Evolutionary conservation across 345 rosid species (phyloP), one percentile per base, ranked within the genome.

Genomic region (Excoecaria cochinchinensis): DNA sequence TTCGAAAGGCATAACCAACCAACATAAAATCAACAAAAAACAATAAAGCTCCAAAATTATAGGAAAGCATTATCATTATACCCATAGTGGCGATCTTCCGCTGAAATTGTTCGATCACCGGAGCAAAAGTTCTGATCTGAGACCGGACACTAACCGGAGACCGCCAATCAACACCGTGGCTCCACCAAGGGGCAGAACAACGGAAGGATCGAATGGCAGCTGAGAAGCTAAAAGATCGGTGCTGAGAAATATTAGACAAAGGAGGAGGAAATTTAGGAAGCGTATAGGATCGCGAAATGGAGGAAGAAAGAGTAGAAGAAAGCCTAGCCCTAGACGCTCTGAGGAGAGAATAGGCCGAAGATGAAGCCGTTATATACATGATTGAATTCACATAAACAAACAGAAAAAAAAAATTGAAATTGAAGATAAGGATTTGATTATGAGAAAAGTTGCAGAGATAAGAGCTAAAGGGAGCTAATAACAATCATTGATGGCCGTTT

Each of bases 51-150:
- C 42, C 14, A 12, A 31, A 63, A 64, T 8, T 42, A 44, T 44
- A 6, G 48, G 14, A 8, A n/a, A 22, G 3, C 11, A 8, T 4
- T 8, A 59, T 6, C 38, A 59, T 8, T 19, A 71, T 87, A 95
- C 99, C 97, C 90, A 88, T 88, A 62, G 97, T 85, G 59, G 97
- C 84, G 78, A 93, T 86, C 75, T 78, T 86, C 53, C 90, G 85
- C 85, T 85, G 63, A 65, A 95, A 82, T 38, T 83, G 91, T 42
- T 90, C 90, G 71, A 91, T 74, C 48, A 75, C 84, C 0, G 98
- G 92, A 67, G 92, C 76, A 39, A 74, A 87, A 15, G 85, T 60
- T 79, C 93, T 83, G 85, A 79, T 81, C 89, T 89, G 92, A 71
- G 91, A 76, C 15, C 93, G 92, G 38, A 88, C 85, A 40, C 90